These are phyloP conservation scores for Zygoascus tannicola DNA, from an alignment of 805 yeast genomes.

Conservation along the genomic window DNA sequence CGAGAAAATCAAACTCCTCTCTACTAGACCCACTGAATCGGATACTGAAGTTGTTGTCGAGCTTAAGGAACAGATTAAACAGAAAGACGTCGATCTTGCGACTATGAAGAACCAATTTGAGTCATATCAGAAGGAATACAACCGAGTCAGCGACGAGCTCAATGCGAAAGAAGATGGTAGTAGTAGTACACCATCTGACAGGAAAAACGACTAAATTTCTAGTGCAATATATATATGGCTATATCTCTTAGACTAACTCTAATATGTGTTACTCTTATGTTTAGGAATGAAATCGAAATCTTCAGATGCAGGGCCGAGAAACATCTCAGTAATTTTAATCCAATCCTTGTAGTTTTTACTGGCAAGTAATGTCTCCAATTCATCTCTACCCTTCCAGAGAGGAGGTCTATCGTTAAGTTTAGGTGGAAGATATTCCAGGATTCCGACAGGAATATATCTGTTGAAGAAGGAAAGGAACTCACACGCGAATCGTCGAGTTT, in stretches of 20 bases:
- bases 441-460: slow-evolving; percentile 89
- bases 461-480: slow-evolving; percentile 92
- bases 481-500: slow-evolving; percentile 82
- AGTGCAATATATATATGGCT: not conserved
- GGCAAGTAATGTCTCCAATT: slow-evolving; percentile 81
- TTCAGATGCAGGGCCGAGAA: slow-evolving; percentile 75
- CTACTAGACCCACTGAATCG: slow-evolving; percentile 18
- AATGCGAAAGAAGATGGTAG: slow-evolving; percentile 21
- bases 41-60: slow-evolving; percentile 24
- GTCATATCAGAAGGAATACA: slow-evolving; percentile 56
- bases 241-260: not conserved
- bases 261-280: slow-evolving; percentile 83
- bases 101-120: slow-evolving; percentile 66
- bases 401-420: slow-evolving; percentile 91
- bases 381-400: slow-evolving; percentile 85
- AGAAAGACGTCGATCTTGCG: slow-evolving; percentile 55
- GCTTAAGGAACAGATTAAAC: slow-evolving; percentile 37
- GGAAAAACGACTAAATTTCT: slow-evolving; percentile 23
- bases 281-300: slow-evolving; percentile 78
- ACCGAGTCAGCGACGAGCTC: slow-evolving; percentile 34
- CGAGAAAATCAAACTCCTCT: slow-evolving; percentile 35
- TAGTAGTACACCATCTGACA: slow-evolving; percentile 19
- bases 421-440: slow-evolving; percentile 81
- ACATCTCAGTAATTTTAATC: slow-evolving; percentile 93
- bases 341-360: slow-evolving; percentile 83